Percentiles rank a stretch among this genome's conserved stretches.
These are phyloP conservation scores for Exophiala viscosa DNA, from an alignment of 2,329 filamentous ascomycete genomes.

Conservation along the genomic window DNA sequence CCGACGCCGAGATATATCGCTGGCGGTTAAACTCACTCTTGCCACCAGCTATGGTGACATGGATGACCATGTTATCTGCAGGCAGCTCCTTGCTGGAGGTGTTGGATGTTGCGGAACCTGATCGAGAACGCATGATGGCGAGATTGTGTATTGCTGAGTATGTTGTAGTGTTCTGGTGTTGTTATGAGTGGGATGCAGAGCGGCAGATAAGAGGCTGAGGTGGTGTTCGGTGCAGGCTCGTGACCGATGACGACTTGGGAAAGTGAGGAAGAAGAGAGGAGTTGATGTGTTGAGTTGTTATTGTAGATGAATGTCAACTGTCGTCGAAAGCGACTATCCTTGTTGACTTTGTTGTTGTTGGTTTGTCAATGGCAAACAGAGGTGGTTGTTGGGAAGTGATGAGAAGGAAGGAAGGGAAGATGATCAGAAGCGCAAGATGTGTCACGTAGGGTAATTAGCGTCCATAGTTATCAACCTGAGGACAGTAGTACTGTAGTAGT, in stretches of 20 bases:
- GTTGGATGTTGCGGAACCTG: constrained; percentile 19
- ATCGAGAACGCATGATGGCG: constrained; percentile 24
- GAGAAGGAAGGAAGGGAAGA: not conserved
- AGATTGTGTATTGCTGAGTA: not conserved
- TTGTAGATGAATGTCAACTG: too few relatives aligned
- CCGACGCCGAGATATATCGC: constrained; percentile 7
- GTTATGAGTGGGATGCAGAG: not conserved
- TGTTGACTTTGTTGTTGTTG: too few relatives aligned
- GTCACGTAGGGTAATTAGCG: not conserved
- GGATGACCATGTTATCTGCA: constrained; percentile 57
- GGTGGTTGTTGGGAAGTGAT: not conserved
- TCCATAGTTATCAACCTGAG: too few relatives aligned
- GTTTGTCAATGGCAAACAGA: not conserved
- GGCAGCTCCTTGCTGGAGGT: constrained; percentile 40
- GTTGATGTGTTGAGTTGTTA: constrained; percentile 20
- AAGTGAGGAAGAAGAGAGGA: constrained; percentile 33
- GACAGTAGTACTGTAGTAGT: not conserved
- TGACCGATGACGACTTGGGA: constrained; percentile 19
- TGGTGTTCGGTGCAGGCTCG: constrained; percentile 14
- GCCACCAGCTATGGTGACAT: constrained; percentile 57
- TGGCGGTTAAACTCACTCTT: constrained; percentile 48
- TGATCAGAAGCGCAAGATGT: not conserved
- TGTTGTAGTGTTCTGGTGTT: not conserved
- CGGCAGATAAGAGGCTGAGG: constrained; percentile 8
- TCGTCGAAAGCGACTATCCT: too few relatives aligned